These are phyloP conservation scores for Petrea volubilis DNA, from an alignment of 257 asterid genomes.

Conservation along the genomic window DNA sequence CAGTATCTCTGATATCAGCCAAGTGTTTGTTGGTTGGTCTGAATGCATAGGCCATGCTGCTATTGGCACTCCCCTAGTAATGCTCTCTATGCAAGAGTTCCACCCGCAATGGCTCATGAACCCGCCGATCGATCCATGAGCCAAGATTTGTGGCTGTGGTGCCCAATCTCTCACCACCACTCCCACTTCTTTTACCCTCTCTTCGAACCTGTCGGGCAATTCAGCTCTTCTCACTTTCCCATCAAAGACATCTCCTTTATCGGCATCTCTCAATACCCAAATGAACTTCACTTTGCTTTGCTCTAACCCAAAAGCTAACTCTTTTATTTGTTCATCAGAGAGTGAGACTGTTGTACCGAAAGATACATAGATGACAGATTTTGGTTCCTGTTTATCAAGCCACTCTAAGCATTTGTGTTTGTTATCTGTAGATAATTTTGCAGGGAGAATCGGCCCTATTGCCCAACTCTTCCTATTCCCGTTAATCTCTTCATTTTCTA, in stretches of 20 bases:
- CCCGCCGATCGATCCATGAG: conserved; percentile 43
- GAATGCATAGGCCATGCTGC: conserved; percentile 60
- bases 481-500: conserved; percentile 14
- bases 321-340: conserved; percentile 34
- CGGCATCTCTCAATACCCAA: conserved; percentile 53
- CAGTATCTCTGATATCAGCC: conserved; percentile 26
- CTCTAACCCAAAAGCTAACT: conserved; percentile 40
- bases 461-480: conserved; percentile 41
- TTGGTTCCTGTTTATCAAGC: conserved; percentile 41
- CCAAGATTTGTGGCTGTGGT: conserved; percentile 46
- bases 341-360: conserved; percentile 44
- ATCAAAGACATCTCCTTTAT: conserved; percentile 32
- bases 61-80: conserved; percentile 41
- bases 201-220: conserved; percentile 39
- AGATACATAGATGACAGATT: conserved; percentile 42
- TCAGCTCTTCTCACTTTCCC: conserved; percentile 12
- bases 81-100: too few species aligned
- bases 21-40: conserved; percentile 42
- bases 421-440: conserved; percentile 2
- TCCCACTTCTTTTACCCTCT: conserved; percentile 32
- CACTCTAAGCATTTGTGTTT: conserved; percentile 34
- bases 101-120: conserved; percentile 47
- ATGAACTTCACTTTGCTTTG: conserved; percentile 44
- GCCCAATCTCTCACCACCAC: conserved; percentile 47
- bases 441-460: conserved; percentile 40